Conservation (phyloP, 2,329 filamentous ascomycete species). For the Ilyonectria mors-panacis region DNA sequence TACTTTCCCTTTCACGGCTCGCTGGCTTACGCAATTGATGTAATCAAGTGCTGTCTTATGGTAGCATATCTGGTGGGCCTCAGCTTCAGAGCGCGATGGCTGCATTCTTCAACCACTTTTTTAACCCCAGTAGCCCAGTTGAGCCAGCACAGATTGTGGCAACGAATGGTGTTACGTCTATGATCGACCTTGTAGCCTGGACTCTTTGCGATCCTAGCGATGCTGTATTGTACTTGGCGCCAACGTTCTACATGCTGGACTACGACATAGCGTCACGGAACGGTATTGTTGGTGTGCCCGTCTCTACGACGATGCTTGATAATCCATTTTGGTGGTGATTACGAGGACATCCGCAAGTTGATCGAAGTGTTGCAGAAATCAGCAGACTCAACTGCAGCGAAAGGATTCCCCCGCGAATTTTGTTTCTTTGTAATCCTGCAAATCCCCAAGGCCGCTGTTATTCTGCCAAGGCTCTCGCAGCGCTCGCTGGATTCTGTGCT, state of each 20-base stretch:
- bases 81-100: neutral
- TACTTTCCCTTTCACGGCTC: neutral
- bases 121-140: neutral
- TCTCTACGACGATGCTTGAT: neutral
- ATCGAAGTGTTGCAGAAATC: neutral
- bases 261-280: neutral
- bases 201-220: neutral
- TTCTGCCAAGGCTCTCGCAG: neutral
- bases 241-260: neutral
- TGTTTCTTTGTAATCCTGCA: neutral
- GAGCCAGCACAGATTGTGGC: neutral
- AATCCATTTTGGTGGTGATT: neutral
- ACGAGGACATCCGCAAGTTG: neutral
- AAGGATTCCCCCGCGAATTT: neutral
- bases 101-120: slow-evolving; percentile 1
- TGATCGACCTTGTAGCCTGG: neutral
- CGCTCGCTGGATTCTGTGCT: neutral
- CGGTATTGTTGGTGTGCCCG: neutral
- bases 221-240: neutral
- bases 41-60: neutral
- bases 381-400: neutral
- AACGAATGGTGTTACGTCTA: neutral
- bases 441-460: slow-evolving; percentile 3
- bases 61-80: neutral
- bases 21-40: neutral